These are phyloP conservation scores for Termitomyces titanicus DNA, from an alignment of 768 basidiomycete genomes.

Conservation along the genomic window DNA sequence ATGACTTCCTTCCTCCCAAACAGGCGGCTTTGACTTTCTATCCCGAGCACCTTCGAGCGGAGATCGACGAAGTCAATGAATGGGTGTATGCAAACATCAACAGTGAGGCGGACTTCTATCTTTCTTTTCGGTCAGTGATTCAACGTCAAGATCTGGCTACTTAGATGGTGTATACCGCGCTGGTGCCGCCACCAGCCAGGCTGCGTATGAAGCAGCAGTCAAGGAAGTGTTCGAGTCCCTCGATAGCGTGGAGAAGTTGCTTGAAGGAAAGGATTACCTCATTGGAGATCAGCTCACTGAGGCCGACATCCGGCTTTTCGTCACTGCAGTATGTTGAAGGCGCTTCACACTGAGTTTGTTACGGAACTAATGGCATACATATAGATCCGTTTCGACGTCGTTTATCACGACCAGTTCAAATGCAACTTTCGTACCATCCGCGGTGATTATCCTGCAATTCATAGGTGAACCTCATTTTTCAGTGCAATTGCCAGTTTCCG, in stretches of 20 bases:
- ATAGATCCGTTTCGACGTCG: constrained; percentile 83
- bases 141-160: background rate
- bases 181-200: constrained; percentile 79
- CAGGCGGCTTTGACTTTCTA: constrained; percentile 71
- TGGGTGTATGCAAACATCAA: constrained; percentile 86
- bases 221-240: constrained; percentile 69
- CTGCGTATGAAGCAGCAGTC: constrained; percentile 78
- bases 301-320: constrained; percentile 80
- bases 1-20: constrained; percentile 62
- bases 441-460: constrained; percentile 79
- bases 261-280: constrained; percentile 78
- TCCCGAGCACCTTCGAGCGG: constrained; percentile 60
- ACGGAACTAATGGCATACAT: background rate
- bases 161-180: constrained; percentile 83
- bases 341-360: background rate
- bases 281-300: constrained; percentile 79
- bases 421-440: constrained; percentile 87
- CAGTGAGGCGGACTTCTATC: constrained; percentile 42
- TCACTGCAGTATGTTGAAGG: constrained; percentile 66
- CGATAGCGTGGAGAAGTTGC: constrained; percentile 73
- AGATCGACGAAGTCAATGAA: constrained; percentile 82
- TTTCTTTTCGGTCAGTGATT: background rate
- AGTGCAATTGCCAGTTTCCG: too few relatives aligned
- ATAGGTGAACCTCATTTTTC: constrained; percentile 40
- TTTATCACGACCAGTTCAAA: constrained; percentile 90